phyloP scores from a whole-genome alignment of 257 asterid species.

The Petunia secreta region DNA sequence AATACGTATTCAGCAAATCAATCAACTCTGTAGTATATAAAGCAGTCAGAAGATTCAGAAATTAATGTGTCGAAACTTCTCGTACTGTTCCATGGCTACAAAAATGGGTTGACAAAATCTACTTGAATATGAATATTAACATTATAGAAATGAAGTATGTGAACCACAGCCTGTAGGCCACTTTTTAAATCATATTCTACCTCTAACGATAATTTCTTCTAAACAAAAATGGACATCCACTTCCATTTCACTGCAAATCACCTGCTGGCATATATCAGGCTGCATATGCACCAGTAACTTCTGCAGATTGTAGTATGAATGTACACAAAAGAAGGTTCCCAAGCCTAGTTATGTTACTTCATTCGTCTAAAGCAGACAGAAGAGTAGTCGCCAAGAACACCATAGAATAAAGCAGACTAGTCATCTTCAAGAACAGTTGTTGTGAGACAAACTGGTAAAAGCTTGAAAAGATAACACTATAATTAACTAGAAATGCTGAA shows the following conservation, averaged over 20 bases:
- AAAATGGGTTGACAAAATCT: background rate
- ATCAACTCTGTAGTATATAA: background rate
- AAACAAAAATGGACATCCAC: background rate
- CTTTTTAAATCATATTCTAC: background rate
- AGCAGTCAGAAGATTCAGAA: background rate
- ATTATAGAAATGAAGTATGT: background rate
- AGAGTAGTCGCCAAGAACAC: background rate
- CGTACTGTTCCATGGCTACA: background rate
- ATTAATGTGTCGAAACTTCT: background rate
- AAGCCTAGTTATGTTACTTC: background rate
- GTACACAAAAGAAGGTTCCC: background rate
- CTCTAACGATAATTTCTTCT: background rate
- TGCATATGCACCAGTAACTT: constrained; percentile 16
- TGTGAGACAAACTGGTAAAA: background rate
- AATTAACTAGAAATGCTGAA: background rate
- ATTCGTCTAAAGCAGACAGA: background rate
- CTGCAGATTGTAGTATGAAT: background rate
- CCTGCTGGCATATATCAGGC: constrained; percentile 2
- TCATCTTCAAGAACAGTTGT: background rate
- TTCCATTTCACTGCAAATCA: background rate
- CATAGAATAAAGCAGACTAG: background rate
- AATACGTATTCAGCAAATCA: background rate
- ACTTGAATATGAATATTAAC: background rate
- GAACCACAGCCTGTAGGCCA: background rate
- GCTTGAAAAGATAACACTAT: background rate